Percentiles rank a stretch among this genome's conserved stretches.
These are phyloP conservation scores for Wilcoxina mikolae DNA, from an alignment of 495 filamentous ascomycete species.

Conservation along the genomic window DNA sequence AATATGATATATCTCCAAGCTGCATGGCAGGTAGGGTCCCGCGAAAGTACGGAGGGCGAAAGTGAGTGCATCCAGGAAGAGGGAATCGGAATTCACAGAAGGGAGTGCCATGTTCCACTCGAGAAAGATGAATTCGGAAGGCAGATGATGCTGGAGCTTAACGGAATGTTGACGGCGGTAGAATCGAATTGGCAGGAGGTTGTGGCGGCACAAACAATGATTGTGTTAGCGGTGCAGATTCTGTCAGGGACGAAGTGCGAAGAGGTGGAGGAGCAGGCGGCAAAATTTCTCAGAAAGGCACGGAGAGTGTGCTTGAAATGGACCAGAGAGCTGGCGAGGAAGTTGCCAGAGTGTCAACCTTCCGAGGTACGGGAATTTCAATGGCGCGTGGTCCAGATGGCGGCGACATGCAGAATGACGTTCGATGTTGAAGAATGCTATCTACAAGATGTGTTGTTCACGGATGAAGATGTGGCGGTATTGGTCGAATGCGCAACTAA, in stretches of 20 bases:
- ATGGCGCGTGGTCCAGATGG: conserved; percentile 22
- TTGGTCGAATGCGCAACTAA: conserved; percentile 32
- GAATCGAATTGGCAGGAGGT: conserved; percentile 39
- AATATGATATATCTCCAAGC: conserved; percentile 37
- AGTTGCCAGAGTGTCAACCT: conserved; percentile 13
- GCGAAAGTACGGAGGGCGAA: neutral
- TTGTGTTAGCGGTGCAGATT: conserved; percentile 29
- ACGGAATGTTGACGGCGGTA: conserved; percentile 7
- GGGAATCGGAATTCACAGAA: too few species aligned
- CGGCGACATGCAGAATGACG: conserved; percentile 28
- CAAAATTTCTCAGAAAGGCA: conserved; percentile 20
- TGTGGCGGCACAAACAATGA: conserved; percentile 31
- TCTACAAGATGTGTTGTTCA: conserved; percentile 16
- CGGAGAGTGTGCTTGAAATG: conserved; percentile 27
- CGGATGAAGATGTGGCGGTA: conserved; percentile 27
- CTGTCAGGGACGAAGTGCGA: conserved; percentile 27
- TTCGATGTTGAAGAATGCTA: conserved; percentile 28
- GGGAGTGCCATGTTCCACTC: conserved; percentile 27
- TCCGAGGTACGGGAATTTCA: too few species aligned
- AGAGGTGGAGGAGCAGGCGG: conserved; percentile 9
- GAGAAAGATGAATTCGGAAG: conserved; percentile 19
- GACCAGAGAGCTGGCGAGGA: conserved; percentile 24
- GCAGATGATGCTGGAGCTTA: conserved; percentile 16
- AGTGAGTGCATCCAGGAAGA: too few species aligned
- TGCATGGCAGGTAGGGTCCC: conserved; percentile 35